A percentile compares a stretch with the other conserved stretches of the same genome.
These are phyloP conservation scores for Avicennia marina DNA, from an alignment of 257 asterid genomes.

Conservation along the genomic window DNA sequence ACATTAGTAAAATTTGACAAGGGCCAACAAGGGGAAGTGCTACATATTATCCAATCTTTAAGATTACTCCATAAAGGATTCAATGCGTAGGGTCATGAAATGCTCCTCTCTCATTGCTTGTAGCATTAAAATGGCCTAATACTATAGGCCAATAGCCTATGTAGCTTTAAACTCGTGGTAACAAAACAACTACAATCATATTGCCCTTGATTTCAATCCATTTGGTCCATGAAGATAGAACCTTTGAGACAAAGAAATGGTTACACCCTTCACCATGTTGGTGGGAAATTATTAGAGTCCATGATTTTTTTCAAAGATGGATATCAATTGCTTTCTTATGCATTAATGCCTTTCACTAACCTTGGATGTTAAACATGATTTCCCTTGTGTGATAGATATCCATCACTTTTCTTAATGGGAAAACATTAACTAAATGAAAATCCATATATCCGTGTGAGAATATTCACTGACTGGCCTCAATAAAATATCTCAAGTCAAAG, in stretches of 20 bases:
- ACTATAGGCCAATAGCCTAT: constrained; percentile 13
- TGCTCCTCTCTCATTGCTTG: neutral
- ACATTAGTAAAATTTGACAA: too few relatives aligned
- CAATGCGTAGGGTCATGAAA: constrained; percentile 7
- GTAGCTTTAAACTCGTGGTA: constrained; percentile 6
- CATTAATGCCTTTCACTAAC: neutral
- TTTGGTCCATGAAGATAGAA: constrained; percentile 28
- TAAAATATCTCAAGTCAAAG: too few relatives aligned
- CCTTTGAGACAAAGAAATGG: constrained; percentile 34
- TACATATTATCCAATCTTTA: constrained; percentile 11
- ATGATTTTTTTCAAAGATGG: constrained; percentile 20
- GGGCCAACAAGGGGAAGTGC: neutral
- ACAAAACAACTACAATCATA: constrained; percentile 25
- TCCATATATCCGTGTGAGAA: too few relatives aligned
- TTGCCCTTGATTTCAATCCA: constrained; percentile 17
- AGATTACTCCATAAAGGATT: constrained; percentile 17
- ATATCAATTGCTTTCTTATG: constrained; percentile 13
- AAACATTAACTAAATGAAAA: neutral
- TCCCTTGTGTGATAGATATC: neutral
- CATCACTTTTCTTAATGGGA: neutral
- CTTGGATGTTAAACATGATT: neutral
- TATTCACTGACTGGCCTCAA: neutral
- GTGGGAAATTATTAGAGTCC: constrained; percentile 17
- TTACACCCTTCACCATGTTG: constrained; percentile 17
- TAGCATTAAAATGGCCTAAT: neutral